Percentiles rank a stretch among this genome's conserved stretches.
phyloP scores from a whole-genome alignment of 139 green algal species.

The Bryopsis sp. region DNA sequence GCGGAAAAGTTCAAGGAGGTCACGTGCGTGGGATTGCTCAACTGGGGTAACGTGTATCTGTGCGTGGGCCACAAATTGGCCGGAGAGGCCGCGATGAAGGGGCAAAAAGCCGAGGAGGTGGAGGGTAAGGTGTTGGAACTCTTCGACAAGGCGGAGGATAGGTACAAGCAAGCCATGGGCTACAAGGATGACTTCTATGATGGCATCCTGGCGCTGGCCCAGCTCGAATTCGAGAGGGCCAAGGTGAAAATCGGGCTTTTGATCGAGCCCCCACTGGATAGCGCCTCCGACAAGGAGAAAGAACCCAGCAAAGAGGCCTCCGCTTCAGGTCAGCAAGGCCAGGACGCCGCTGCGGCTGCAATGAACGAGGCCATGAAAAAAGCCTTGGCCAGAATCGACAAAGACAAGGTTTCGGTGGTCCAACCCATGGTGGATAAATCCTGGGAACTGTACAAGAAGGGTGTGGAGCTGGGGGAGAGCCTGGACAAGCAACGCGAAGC shows the following conservation, averaged over 20 bases:
- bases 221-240: conserved; percentile 48
- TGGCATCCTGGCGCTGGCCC: conserved; percentile 32
- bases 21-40: conserved; percentile 33
- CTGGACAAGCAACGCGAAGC: conserved; percentile 15
- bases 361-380: conserved; percentile 22
- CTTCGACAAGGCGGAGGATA: conserved; percentile 50
- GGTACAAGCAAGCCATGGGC: conserved; percentile 56
- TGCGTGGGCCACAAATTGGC: conserved; percentile 28
- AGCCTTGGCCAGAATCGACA: conserved; percentile 8
- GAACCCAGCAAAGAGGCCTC: no score
- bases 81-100: conserved; percentile 59
- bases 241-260: conserved; percentile 35
- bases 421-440: conserved; percentile 16
- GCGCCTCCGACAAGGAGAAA: not conserved
- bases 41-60: conserved; percentile 66
- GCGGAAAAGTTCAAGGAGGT: conserved; percentile 69
- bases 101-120: conserved; percentile 42
- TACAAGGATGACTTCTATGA: conserved; percentile 57
- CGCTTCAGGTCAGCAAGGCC: not conserved
- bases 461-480: conserved; percentile 5
- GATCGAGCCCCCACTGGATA: conserved; percentile 13
- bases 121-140: conserved; percentile 57
- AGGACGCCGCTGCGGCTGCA: conserved; percentile 6
- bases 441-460: conserved; percentile 15
- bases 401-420: conserved; percentile 6